Conservation (phyloP, 2,329 filamentous ascomycete genomes). For the Phyllosticta citrichinensis region DNA sequence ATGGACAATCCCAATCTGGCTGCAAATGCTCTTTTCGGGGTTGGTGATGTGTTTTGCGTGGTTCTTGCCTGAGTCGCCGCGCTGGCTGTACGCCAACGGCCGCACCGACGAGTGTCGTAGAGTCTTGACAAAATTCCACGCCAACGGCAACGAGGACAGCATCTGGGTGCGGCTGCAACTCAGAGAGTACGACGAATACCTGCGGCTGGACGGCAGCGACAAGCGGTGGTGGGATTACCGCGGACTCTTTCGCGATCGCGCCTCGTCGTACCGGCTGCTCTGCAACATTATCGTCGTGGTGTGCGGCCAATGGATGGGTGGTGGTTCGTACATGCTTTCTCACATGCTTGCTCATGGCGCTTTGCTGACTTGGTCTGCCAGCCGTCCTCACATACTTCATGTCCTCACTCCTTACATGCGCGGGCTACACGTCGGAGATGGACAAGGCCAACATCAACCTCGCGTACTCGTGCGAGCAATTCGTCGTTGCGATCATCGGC, state of each 20-base stretch:
- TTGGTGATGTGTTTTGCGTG: slow-evolving; percentile 30
- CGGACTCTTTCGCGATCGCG: slow-evolving; percentile 41
- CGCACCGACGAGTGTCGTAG: slow-evolving; percentile 25
- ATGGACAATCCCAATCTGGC: slow-evolving; percentile 14
- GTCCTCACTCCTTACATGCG: slow-evolving; percentile 3
- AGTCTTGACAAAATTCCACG: slow-evolving; percentile 47
- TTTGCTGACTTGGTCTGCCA: neutral
- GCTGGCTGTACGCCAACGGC: slow-evolving; percentile 32
- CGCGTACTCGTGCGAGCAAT: slow-evolving; percentile 16
- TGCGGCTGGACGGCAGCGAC: slow-evolving; percentile 37
- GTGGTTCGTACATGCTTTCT: slow-evolving; percentile 11
- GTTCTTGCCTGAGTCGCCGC: slow-evolving; percentile 45
- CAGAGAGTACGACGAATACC: slow-evolving; percentile 45
- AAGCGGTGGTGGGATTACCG: slow-evolving; percentile 53
- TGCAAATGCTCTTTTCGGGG: slow-evolving; percentile 18
- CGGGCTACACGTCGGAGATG: slow-evolving; percentile 5
- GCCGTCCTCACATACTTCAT: slow-evolving; percentile 10
- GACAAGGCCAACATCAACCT: slow-evolving; percentile 11
- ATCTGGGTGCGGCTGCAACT: slow-evolving; percentile 48
- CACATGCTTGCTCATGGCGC: no score
- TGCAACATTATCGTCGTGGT: slow-evolving; percentile 45
- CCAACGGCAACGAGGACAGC: slow-evolving; percentile 43
- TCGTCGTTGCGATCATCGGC: slow-evolving; percentile 25
- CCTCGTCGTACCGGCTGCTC: slow-evolving; percentile 41
- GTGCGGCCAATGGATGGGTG: slow-evolving; percentile 36